phyloP scores from a whole-genome alignment of 2,329 filamentous ascomycete genomes.

The Phialophora verrucosa region DNA sequence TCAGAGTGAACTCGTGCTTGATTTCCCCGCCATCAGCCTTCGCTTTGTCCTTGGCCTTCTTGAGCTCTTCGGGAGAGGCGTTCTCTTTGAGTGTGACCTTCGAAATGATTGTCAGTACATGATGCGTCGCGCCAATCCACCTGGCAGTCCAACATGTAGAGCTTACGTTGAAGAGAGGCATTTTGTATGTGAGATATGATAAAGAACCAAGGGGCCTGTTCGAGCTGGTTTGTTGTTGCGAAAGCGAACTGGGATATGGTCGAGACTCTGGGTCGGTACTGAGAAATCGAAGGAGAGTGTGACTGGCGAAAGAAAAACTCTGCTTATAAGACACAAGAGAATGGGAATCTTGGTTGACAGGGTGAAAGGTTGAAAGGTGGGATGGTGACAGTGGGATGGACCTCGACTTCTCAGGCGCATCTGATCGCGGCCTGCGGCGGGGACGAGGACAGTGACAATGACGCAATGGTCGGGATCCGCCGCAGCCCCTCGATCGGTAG shows the following conservation, averaged over 20 bases:
- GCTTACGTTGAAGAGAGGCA: conserved; percentile 51
- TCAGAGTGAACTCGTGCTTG: conserved; percentile 79
- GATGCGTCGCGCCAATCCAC: conserved; percentile 4
- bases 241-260: conserved; percentile 1
- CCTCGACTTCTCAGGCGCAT: not conserved
- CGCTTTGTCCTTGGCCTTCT: conserved; percentile 76
- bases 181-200: conserved; percentile 36
- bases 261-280: conserved; percentile 2
- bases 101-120: not conserved
- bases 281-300: conserved; percentile 8
- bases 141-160: not conserved
- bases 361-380: conserved; percentile 2
- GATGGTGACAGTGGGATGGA: conserved; percentile 11
- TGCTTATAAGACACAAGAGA: conserved; percentile 10
- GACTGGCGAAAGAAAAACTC: not conserved
- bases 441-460: conserved; percentile 6
- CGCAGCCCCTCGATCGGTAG: conserved; percentile 6
- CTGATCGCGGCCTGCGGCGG: conserved; percentile 4
- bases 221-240: not conserved
- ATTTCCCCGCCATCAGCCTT: conserved; percentile 80
- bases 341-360: conserved; percentile 4
- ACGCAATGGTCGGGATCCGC: conserved; percentile 15
- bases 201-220: conserved; percentile 10
- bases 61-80: conserved; percentile 69
- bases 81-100: conserved; percentile 82